These are phyloP conservation scores for Quercus glauca DNA, from an alignment of 306 rosid species.

Conservation along the genomic window DNA sequence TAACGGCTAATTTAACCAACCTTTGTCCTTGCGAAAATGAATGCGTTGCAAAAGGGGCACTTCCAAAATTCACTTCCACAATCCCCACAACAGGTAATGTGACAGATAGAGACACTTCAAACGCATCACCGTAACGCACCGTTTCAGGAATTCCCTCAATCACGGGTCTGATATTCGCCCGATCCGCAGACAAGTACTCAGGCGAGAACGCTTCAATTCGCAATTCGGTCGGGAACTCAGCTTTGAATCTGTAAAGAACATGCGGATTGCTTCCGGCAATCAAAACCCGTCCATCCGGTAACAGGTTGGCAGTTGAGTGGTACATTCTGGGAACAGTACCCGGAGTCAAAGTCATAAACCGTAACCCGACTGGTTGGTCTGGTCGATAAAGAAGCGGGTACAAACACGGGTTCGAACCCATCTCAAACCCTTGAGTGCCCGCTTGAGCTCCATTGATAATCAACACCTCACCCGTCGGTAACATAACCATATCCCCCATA, in stretches of 20 bases:
- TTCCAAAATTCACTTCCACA: slow-evolving; percentile 66
- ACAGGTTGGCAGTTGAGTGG: slow-evolving; percentile 75
- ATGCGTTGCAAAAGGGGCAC: slow-evolving; percentile 83
- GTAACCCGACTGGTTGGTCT: slow-evolving; percentile 63
- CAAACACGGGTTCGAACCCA: slow-evolving; percentile 67
- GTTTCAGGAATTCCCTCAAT: slow-evolving; percentile 51
- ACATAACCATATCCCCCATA: slow-evolving; percentile 94
- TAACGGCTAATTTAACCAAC: slow-evolving; percentile 61
- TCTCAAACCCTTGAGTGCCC: slow-evolving; percentile 75
- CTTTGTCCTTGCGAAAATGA: slow-evolving; percentile 92
- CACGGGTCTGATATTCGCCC: slow-evolving; percentile 58
- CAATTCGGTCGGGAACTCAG: slow-evolving; percentile 66
- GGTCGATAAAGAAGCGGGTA: slow-evolving; percentile 72
- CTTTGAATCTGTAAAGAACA: slow-evolving; percentile 45
- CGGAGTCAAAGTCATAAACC: slow-evolving; percentile 80
- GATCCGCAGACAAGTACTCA: slow-evolving; percentile 57
- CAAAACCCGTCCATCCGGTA: slow-evolving; percentile 75
- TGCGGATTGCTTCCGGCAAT: slow-evolving; percentile 86
- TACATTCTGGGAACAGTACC: slow-evolving; percentile 75
- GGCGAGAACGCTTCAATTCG: slow-evolving; percentile 81
- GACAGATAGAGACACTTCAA: slow-evolving; percentile 58
- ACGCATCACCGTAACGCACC: slow-evolving; percentile 48
- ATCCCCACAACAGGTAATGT: slow-evolving; percentile 63
- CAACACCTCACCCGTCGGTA: slow-evolving; percentile 71
- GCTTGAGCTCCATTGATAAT: slow-evolving; percentile 78